Conservation (phyloP, 257 asterid species). For the Forsythia viridissima region DNA sequence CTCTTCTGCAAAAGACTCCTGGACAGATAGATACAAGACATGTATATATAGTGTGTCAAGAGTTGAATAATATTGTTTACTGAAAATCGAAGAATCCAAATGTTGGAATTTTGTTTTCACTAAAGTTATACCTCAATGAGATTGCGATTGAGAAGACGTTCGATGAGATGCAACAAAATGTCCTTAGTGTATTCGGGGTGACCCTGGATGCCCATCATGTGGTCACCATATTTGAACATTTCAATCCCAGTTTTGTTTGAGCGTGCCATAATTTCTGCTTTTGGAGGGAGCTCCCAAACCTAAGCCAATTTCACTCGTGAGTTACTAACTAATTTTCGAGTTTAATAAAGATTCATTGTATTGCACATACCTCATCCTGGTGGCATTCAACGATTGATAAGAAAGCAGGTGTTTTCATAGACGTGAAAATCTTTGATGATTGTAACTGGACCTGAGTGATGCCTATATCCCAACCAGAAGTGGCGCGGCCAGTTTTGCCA, state of each 20-base stretch:
- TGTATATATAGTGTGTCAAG: neutral
- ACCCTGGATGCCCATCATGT: conserved; percentile 92
- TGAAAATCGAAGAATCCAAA: neutral
- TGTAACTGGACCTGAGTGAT: conserved; percentile 51
- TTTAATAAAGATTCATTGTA: neutral
- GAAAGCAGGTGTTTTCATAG: conserved; percentile 56
- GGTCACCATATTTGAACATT: conserved; percentile 75
- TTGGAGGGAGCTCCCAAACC: conserved; percentile 74
- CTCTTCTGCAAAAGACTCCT: conserved; percentile 65
- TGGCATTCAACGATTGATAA: conserved; percentile 78
- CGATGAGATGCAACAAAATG: conserved; percentile 67
- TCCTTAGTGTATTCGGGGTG: conserved; percentile 93
- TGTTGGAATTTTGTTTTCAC: neutral
- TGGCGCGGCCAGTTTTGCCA: conserved; percentile 72
- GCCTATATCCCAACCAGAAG: conserved; percentile 87
- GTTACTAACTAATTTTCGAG: neutral
- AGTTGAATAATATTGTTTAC: neutral
- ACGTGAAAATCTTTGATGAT: conserved; percentile 53
- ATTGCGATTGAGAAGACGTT: conserved; percentile 55
- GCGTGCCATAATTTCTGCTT: conserved; percentile 81
- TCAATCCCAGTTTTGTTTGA: conserved; percentile 74
- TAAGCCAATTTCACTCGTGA: conserved; percentile 7
- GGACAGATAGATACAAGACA: neutral
- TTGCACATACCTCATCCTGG: conserved; percentile 69
- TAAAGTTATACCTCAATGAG: conserved; percentile 44